Conservation (phyloP, 2,329 filamentous ascomycete genomes). For the Shiraia sp. region DNA sequence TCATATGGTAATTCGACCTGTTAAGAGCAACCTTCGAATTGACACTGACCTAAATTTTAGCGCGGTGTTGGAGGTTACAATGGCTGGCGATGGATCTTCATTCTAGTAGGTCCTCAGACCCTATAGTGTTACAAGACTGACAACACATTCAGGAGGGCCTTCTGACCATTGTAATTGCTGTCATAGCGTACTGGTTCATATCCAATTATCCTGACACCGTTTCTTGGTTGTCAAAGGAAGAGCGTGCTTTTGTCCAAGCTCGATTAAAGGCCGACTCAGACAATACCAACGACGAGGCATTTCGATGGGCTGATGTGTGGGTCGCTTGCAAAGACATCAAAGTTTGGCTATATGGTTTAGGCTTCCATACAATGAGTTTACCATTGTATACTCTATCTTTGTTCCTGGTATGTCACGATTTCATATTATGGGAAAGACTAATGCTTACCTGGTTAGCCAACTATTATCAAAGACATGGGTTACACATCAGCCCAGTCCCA, state of each 20-base stretch:
- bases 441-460: constrained; percentile 57
- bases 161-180: constrained; percentile 40
- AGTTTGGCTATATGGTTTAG: constrained; percentile 65
- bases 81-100: constrained; percentile 50
- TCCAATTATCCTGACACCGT: constrained; percentile 67
- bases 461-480: constrained; percentile 51
- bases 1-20: constrained; percentile 58
- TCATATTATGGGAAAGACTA: background rate
- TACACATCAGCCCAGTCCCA: constrained; percentile 49
- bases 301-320: constrained; percentile 68
- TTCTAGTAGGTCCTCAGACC: constrained; percentile 30
- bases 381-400: constrained; percentile 45
- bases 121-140: constrained; percentile 8
- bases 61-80: constrained; percentile 49
- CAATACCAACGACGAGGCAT: constrained; percentile 68
- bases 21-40: too few species aligned
- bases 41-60: too few species aligned
- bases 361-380: constrained; percentile 73
- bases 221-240: constrained; percentile 57
- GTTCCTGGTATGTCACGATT: constrained; percentile 51
- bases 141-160: constrained; percentile 35
- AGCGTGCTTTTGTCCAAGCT: constrained; percentile 61
- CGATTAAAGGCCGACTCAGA: constrained; percentile 71
- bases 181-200: constrained; percentile 59
- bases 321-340: constrained; percentile 59